Evolutionary conservation across 306 rosid genomes (phyloP), one percentile per base, ranked within the genome.

Genomic region (Prunus salicina): DNA sequence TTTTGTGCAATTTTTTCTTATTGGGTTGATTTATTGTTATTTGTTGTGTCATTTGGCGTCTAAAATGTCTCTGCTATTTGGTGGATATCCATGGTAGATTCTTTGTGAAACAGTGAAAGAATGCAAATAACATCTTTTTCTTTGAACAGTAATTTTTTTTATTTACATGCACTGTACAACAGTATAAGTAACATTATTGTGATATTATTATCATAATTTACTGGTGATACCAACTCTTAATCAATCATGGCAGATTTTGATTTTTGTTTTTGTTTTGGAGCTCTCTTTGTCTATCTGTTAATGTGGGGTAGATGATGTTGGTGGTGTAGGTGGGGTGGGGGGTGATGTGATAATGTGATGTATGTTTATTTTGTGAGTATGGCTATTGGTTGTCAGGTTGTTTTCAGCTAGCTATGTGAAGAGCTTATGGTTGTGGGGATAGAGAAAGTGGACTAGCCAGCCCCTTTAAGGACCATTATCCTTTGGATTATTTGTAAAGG

Each of bases 31-130:
- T 30, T 62, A 11, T 25, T 41, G 52, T 62, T 18, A 20, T 60
- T 67, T 38, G 4, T 7, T 50, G 51, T 43, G 57, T 72, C 78
- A 30, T 62, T 78, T 34, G 16, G 5, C 32, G 55, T 22, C 64
- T 32, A n/a, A 49, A 49, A 52, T 41, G 38, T n/a, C 20, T 53
- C 28, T 46, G 22, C 20, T 30, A 75, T 79, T 64, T 25, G 47
- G 53, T 84, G 88, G 66, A 87, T 83, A 84, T 78, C 79, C 69
- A 53, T 69, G 76, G 82, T 74, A 84, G 91, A 83, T 86, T 82
- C 86, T 73, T 50, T 6, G 76, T 61, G 15, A 41, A 58, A 19
- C 63, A 58, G 77, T 67, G 75, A 55, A 38, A 67, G 52, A 24
- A 20, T 66, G 62, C 1, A 52, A 77, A 52, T 28, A 71, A 24